Base-by-base conservation (phyloP, 2,329 filamentous ascomycete genomes). In the Calonectria honghensis region DNA sequence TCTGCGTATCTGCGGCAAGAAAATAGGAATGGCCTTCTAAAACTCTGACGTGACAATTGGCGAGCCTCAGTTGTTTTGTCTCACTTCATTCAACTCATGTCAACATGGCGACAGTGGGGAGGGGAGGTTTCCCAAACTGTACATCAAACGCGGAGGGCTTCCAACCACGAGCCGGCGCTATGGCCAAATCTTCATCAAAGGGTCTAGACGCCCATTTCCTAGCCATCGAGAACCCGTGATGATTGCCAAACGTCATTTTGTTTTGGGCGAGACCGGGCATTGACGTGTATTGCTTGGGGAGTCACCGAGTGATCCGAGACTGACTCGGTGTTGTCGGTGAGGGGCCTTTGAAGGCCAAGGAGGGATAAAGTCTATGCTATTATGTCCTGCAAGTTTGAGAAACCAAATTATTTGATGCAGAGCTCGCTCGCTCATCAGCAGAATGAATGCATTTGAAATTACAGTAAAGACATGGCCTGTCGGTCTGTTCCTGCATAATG, bases 401-500 rank as follows among this genome's bases (percentile, higher is more conserved):
- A 61, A 18, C 35, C n/a, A 39, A 61, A 61, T 61, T 41, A 57
- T 61, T 24, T 61, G 32, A 61, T 61, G 57, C 57, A n/a, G 32
- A 20, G 51, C n/a, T 2, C 20, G 35, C 18, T 13, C 4, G 10
- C 32, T 27, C 16, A 16, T 13, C 10, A 6, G 57, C 9, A 4
- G 27, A 37, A 35, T 13, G 24, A 63, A 4, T 20, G 35, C 37
- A 31, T 27, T 41, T 63, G 7, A 63, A 18, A 39, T 29, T 20
- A 20, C 24, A 6, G n/a, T 27, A 63, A 63, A 63, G 57, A 41
- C 57, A 63, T 1, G 35, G 57, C 24, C 35, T 61, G 35, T 29
- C 14, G 37, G 41, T 41, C 35, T 29, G 37, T 63, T 63, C 57
- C 57, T 41, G 57, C 57, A 63, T 63, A 63, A 63, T 63, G 57